Conservation (phyloP, 148 eudicot species). For the Chenopodium quinoa region DNA sequence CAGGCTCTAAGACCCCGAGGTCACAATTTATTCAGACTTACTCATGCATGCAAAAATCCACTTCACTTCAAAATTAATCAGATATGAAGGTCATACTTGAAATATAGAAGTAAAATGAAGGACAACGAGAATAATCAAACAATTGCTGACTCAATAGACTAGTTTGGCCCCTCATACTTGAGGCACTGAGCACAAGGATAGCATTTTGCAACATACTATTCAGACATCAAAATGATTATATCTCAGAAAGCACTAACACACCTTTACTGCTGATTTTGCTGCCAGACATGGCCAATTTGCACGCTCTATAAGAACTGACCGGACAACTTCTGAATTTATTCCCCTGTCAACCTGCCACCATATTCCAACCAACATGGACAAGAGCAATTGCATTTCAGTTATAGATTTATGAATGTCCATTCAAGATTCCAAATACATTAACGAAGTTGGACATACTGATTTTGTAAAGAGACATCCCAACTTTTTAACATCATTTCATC, state of each 20-base stretch:
- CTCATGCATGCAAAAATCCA: neutral
- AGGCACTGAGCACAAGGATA: neutral
- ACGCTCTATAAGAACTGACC: constrained; percentile 80
- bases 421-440: neutral
- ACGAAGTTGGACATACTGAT: too few species aligned
- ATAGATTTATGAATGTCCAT: neutral
- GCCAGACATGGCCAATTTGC: constrained; percentile 78
- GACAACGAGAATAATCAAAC: neutral
- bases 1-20: neutral
- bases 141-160: neutral
- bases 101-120: neutral
- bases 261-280: constrained; percentile 72
- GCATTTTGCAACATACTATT: neutral
- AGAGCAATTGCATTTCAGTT: constrained; percentile 1
- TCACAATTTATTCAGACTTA: neutral
- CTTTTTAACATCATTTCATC: neutral
- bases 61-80: neutral
- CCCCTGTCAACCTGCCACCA: constrained; percentile 85
- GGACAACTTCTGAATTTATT: constrained; percentile 88
- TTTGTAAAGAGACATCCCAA: too few species aligned
- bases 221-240: neutral
- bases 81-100: neutral
- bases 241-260: constrained; percentile 32
- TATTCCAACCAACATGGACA: constrained; percentile 17
- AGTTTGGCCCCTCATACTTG: neutral